A percentile compares a stretch with the other conserved stretches of the same genome.
Conservation (phyloP, 208 protist species). For the Eutreptiella sp. region DNA sequence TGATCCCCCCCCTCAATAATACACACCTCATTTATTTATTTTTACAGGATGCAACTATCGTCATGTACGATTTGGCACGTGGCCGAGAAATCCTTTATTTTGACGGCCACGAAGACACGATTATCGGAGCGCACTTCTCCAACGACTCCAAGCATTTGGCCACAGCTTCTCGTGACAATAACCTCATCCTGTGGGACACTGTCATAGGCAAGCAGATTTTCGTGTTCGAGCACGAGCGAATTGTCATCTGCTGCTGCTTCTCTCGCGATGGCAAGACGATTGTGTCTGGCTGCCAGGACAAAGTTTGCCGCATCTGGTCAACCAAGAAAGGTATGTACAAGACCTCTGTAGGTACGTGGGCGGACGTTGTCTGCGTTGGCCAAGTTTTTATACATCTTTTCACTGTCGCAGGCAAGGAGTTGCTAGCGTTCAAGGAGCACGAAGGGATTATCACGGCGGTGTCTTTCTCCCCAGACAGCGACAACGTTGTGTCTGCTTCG, state of each 20-base stretch:
- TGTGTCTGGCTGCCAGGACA: conserved; percentile 74
- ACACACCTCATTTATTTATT: too few relatives aligned
- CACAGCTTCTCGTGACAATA: conserved; percentile 72
- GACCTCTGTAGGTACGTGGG: too few relatives aligned
- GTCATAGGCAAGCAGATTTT: conserved; percentile 61
- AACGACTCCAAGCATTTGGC: conserved; percentile 74
- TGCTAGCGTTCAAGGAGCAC: conserved; percentile 56
- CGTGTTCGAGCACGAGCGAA: conserved; percentile 62
- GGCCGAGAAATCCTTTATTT: conserved; percentile 67
- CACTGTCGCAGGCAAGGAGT: too few relatives aligned
- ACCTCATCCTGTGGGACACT: conserved; percentile 77
- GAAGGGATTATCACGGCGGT: conserved; percentile 71
- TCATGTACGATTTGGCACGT: conserved; percentile 46
- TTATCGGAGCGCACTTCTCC: conserved; percentile 67
- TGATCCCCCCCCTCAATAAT: too few relatives aligned
- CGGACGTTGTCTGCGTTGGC: too few relatives aligned
- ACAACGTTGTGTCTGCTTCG: conserved; percentile 59
- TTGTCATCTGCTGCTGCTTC: conserved; percentile 79
- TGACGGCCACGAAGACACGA: conserved; percentile 67
- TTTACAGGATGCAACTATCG: conserved; percentile 68
- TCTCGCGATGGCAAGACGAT: conserved; percentile 66
- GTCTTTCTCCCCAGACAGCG: conserved; percentile 63
- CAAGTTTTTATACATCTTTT: too few relatives aligned
- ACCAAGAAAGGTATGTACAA: conserved; percentile 49
- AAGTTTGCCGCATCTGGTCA: conserved; percentile 71